Evolutionary conservation across 2,329 filamentous ascomycete species (phyloP), one percentile per base, ranked within the genome.

Genomic region (Tolypocladium guangdongense): DNA sequence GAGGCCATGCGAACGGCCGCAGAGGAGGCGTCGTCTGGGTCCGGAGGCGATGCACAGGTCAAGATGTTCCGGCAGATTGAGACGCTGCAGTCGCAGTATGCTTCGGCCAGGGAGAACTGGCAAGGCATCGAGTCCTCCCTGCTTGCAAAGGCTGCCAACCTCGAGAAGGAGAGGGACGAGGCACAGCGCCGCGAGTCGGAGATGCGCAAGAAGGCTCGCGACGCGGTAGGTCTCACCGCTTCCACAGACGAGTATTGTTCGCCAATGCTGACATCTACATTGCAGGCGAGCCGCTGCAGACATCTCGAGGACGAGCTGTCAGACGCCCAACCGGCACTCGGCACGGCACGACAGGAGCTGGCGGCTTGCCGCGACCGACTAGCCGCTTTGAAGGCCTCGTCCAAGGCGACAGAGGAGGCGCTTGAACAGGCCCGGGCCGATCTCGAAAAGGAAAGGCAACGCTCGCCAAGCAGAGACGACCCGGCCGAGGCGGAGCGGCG

Each of bases 91-190:
- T 93, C 88, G 7, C 95, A 99, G 67, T 96, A 99, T 69, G 84
- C 90, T 1, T 84, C 95, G 52, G 93, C 93, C 1, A 93, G 89
- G 60, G 90, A 95, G 64, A 99, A 99, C 62, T 99, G 95, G 93
- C 91, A 96, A 65, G 89, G 90, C 0, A 95, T 99, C 57, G 92
- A 99, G 68, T 82, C 87, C 11, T 95, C 88, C 2, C 72, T 99
- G 35, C 80, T 92, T 50, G 83, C 88, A 24, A 82, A 91, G 54
- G 78, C 93, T 12, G 78, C 84, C 4, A 85, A 76, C 50, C 75
- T 97, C 11, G 93, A 99, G 67, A 93, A 87, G 65, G 95, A 99
- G 68, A 83, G 89, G 53, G 91, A 97, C 64, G 93, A 99, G 63
- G 82, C 88, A 10, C 78, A 83, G 50, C 84, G 84, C 60, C 84